These are phyloP conservation scores for Effrenium voratum DNA, from an alignment of 73 alveolate genomes.

Conservation along the genomic window DNA sequence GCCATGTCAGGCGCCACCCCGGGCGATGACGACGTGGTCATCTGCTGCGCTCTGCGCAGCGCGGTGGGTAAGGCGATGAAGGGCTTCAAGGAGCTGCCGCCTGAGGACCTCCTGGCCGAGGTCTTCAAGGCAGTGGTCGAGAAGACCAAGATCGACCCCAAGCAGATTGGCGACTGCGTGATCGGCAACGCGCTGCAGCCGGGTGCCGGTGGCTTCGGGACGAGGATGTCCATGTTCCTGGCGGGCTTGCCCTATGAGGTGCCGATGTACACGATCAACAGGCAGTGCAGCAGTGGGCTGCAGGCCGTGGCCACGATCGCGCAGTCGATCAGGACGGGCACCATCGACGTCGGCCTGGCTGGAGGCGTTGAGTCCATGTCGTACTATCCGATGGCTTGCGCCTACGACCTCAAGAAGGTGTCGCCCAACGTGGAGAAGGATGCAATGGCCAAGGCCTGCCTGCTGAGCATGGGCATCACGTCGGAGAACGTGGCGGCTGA, in stretches of 20 bases:
- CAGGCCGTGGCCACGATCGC: constrained; percentile 98
- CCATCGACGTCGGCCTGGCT: constrained; percentile 98
- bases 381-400: constrained; percentile 97
- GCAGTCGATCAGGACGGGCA: constrained; percentile 97
- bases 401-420: constrained; percentile 97
- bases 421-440: constrained; percentile 97
- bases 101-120: constrained; percentile 98
- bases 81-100: constrained; percentile 99
- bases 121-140: constrained; percentile 95
- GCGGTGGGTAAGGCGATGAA: constrained; percentile 99
- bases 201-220: constrained; percentile 96
- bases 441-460: constrained; percentile 98
- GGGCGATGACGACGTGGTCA: constrained; percentile 97
- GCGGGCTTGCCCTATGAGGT: constrained; percentile 98
- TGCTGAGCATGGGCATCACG: constrained; percentile 99
- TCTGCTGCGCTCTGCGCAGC: constrained; percentile 98
- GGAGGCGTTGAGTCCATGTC: constrained; percentile 99
- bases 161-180: constrained; percentile 15
- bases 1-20: neutral
- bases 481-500: constrained; percentile 99
- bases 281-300: constrained; percentile 99
- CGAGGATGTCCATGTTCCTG: constrained; percentile 98
- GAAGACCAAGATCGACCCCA: constrained; percentile 95
- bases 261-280: constrained; percentile 97
- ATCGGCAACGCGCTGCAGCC: constrained; percentile 21